A percentile compares a stretch with the other conserved stretches of the same genome.
phyloP scores from a whole-genome alignment of 2,329 filamentous ascomycete genomes.

The Trichoderma arundinaceum region DNA sequence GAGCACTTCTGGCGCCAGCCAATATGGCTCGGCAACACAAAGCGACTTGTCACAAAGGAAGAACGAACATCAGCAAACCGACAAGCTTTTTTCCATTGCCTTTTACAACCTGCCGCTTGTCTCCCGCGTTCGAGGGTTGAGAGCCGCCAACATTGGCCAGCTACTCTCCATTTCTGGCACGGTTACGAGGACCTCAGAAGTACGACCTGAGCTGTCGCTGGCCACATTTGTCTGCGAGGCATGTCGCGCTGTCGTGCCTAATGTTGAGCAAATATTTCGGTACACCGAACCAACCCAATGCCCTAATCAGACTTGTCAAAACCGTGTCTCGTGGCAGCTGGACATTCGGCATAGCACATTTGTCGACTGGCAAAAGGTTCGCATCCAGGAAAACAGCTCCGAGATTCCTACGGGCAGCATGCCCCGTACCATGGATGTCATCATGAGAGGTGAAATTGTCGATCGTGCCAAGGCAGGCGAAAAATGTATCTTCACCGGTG shows the following conservation, averaged over 20 bases:
- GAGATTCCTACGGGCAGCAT: constrained; percentile 99
- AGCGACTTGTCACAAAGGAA: constrained; percentile 75
- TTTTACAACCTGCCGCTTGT: constrained; percentile 93
- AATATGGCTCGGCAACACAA: constrained; percentile 65
- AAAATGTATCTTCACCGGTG: constrained; percentile 97
- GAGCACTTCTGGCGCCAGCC: constrained; percentile 70
- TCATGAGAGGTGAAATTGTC: constrained; percentile 94
- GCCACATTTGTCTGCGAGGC: constrained; percentile 91
- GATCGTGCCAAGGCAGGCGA: constrained; percentile 97
- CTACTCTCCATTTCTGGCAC: constrained; percentile 96
- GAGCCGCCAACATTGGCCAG: constrained; percentile 89
- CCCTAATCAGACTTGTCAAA: constrained; percentile 84
- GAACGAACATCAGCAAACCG: constrained; percentile 91
- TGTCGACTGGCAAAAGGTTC: constrained; percentile 98
- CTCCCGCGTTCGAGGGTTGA: constrained; percentile 81
- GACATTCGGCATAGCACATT: constrained; percentile 97
- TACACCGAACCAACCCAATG: constrained; percentile 98
- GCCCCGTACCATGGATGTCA: constrained; percentile 97
- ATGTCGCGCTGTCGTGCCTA: constrained; percentile 82
- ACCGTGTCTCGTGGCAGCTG: constrained; percentile 92
- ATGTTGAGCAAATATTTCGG: constrained; percentile 95
- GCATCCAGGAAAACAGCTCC: constrained; percentile 96
- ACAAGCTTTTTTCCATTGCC: constrained; percentile 91
- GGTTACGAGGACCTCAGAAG: constrained; percentile 95
- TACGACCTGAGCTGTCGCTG: constrained; percentile 88